A percentile compares a stretch with the other conserved stretches of the same genome.
Evolutionary conservation across 1,139 yeast species (phyloP).

Genomic region (Kurtzmaniella quercitrusa): DNA sequence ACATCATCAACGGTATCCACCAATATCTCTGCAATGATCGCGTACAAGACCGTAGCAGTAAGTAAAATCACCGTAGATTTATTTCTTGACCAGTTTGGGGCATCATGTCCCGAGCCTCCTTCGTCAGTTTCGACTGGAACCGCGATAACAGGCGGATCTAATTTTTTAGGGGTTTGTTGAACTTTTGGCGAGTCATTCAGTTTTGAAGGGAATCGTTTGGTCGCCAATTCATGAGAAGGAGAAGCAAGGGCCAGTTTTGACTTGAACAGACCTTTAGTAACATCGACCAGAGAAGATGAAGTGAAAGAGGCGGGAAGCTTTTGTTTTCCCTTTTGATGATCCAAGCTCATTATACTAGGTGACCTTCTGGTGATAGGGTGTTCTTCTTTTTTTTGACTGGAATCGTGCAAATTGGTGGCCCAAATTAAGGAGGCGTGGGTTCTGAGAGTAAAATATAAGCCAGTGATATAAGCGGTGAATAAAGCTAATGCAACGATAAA

Average conservation of each 20-base stretch:
- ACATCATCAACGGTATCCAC: slow-evolving; percentile 95
- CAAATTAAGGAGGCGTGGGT: slow-evolving; percentile 97
- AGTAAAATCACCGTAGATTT: slow-evolving; percentile 84
- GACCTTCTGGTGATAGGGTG: slow-evolving; percentile 17
- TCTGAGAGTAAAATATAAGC: slow-evolving; percentile 85
- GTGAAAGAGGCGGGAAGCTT: not conserved
- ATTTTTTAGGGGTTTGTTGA: slow-evolving; percentile 7
- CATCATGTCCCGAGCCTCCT: slow-evolving; percentile 68
- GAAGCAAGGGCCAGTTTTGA: slow-evolving; percentile 5
- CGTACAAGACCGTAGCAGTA: slow-evolving; percentile 82
- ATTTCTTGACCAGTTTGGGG: slow-evolving; percentile 92
- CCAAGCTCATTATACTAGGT: slow-evolving; percentile 33
- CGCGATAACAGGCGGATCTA: not conserved
- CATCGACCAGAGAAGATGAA: not conserved
- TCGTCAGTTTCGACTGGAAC: slow-evolving; percentile 19
- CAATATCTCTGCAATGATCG: slow-evolving; percentile 89
- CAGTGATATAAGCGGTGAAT: slow-evolving; percentile 84
- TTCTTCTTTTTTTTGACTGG: slow-evolving; percentile 21
- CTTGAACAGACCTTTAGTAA: not conserved
- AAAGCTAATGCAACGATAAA: slow-evolving; percentile 74
- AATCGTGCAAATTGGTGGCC: slow-evolving; percentile 56
- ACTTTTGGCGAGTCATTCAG: slow-evolving; percentile 5
- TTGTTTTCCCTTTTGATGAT: slow-evolving; percentile 12
- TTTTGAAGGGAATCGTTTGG: slow-evolving; percentile 5
- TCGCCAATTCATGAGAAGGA: slow-evolving; percentile 14